phyloP scores from a whole-genome alignment of 2,329 filamentous ascomycete genomes.

The Aureobasidium sp. region DNA sequence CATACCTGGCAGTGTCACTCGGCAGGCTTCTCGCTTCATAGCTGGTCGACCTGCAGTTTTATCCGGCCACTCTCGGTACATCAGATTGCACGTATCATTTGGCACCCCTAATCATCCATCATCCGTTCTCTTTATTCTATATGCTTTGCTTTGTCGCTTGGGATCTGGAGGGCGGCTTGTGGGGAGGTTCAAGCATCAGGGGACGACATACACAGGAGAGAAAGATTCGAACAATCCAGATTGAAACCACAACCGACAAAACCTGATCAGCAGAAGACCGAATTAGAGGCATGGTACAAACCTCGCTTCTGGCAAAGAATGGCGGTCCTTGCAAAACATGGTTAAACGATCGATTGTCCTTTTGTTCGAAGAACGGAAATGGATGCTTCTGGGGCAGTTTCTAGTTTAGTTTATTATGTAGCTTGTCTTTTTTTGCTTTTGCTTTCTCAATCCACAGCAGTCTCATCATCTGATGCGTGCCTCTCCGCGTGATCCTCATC shows the following conservation, averaged over 20 bases:
- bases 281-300: background rate
- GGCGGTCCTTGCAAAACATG: background rate
- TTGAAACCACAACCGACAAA: background rate
- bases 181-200: constrained; percentile 15
- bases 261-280: background rate
- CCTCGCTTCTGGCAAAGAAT: background rate
- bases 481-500: background rate
- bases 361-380: background rate
- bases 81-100: constrained; percentile 10
- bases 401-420: constrained; percentile 1
- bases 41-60: constrained; percentile 21
- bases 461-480: background rate
- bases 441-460: background rate
- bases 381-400: background rate
- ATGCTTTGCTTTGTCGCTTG: constrained; percentile 9
- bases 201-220: constrained; percentile 1
- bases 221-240: constrained; percentile 1
- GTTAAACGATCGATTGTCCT: background rate
- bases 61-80: constrained; percentile 4
- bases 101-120: constrained; percentile 7
- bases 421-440: background rate
- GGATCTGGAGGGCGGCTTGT: constrained; percentile 13
- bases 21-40: constrained; percentile 25
- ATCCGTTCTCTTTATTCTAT: background rate
- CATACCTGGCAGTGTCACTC: constrained; percentile 30